Evolutionary conservation across 2,329 filamentous ascomycete species (phyloP).

Genomic region (Tricladium varicosporioides): DNA sequence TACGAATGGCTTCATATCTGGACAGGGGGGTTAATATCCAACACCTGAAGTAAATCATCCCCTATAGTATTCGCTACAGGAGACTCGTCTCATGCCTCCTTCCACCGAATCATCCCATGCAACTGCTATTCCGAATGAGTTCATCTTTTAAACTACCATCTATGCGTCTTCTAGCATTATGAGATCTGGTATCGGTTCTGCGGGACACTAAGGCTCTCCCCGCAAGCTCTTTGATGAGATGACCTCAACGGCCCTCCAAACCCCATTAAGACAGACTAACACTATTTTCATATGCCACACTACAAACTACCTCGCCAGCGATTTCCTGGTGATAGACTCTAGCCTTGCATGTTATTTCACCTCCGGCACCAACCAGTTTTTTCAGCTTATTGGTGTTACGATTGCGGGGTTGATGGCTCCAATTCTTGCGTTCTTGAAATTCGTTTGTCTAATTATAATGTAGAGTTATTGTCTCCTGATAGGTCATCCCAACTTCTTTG

Average conservation of each 20-base stretch:
- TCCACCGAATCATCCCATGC: not conserved
- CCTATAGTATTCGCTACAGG: slow-evolving; percentile 42
- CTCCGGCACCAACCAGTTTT: slow-evolving; percentile 56
- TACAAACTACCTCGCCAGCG: slow-evolving; percentile 74
- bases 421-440: not conserved
- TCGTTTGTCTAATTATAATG: slow-evolving; percentile 27
- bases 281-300: slow-evolving; percentile 75
- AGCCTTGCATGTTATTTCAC: slow-evolving; percentile 62
- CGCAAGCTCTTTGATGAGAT: slow-evolving; percentile 64
- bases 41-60: slow-evolving; percentile 21
- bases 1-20: slow-evolving; percentile 66
- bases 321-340: slow-evolving; percentile 73
- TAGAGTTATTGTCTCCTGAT: slow-evolving; percentile 62
- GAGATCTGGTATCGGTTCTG: slow-evolving; percentile 57
- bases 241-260: slow-evolving; percentile 64
- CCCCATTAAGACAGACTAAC: slow-evolving; percentile 77
- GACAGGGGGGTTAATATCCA: slow-evolving; percentile 47
- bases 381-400: slow-evolving; percentile 64
- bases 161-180: slow-evolving; percentile 61
- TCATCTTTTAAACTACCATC: slow-evolving; percentile 65
- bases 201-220: slow-evolving; percentile 70
- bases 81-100: slow-evolving; percentile 40
- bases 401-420: slow-evolving; percentile 48
- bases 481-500: slow-evolving; percentile 61
- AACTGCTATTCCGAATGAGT: slow-evolving; percentile 17